These are phyloP conservation scores for Alternaria burnsii DNA, from an alignment of 2,329 filamentous ascomycete genomes.

Conservation along the genomic window DNA sequence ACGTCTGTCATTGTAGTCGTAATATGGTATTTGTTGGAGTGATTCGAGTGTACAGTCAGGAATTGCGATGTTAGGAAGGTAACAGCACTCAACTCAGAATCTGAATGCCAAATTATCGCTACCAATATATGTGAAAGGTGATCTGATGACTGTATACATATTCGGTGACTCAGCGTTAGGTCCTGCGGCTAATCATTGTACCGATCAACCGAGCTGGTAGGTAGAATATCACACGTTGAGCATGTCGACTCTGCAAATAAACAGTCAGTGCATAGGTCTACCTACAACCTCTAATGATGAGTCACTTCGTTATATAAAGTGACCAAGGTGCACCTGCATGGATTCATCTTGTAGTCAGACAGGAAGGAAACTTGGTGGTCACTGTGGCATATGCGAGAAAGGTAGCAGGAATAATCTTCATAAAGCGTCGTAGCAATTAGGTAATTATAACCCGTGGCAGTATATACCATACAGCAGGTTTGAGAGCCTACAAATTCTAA, in stretches of 20 bases:
- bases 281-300: background rate
- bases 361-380: background rate
- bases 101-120: background rate
- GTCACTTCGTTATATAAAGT: background rate
- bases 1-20: constrained; percentile 18
- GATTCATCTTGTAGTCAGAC: background rate
- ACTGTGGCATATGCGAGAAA: background rate
- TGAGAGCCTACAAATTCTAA: background rate
- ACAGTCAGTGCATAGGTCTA: background rate
- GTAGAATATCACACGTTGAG: background rate
- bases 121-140: background rate
- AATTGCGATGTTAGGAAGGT: background rate
- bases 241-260: background rate
- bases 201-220: constrained; percentile 8
- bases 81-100: background rate
- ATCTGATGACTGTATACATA: background rate
- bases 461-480: background rate
- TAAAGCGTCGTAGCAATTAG: background rate
- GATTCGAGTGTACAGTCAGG: background rate
- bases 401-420: background rate
- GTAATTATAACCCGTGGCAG: background rate
- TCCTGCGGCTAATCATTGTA: constrained; percentile 7
- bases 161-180: background rate
- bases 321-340: background rate
- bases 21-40: background rate